Percentiles rank a stretch among this genome's conserved stretches.
These are phyloP conservation scores for Tetracladium maxilliforme DNA, from an alignment of 2,329 filamentous ascomycete species.

Conservation along the genomic window DNA sequence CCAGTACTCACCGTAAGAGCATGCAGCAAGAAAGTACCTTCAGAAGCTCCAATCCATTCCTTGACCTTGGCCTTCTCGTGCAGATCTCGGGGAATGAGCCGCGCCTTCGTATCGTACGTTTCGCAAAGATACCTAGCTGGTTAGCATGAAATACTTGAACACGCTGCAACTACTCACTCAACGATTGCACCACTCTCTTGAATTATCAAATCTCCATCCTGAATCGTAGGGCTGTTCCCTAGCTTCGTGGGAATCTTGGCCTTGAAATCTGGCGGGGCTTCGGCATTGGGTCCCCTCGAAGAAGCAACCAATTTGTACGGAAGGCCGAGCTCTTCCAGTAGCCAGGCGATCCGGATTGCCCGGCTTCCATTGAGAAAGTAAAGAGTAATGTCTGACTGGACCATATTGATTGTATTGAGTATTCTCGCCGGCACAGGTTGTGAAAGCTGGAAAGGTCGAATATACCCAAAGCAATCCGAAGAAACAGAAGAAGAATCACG, in stretches of 20 bases:
- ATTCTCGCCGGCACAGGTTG: too few relatives aligned
- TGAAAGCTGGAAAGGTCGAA: too few relatives aligned
- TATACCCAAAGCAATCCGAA: too few relatives aligned
- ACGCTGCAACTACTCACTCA: slow-evolving; percentile 19
- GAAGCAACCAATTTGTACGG: slow-evolving; percentile 23
- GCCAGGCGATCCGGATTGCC: slow-evolving; percentile 19
- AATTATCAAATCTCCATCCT: slow-evolving; percentile 22
- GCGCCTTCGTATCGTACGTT: slow-evolving; percentile 22
- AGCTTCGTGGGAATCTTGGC: slow-evolving; percentile 20
- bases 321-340: slow-evolving; percentile 25
- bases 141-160: too few relatives aligned
- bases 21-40: slow-evolving; percentile 29
- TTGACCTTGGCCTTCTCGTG: too few relatives aligned
- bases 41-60: slow-evolving; percentile 28
- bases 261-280: slow-evolving; percentile 25
- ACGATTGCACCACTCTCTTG: slow-evolving; percentile 29
- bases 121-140: slow-evolving; percentile 27
- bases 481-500: too few relatives aligned
- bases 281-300: slow-evolving; percentile 19
- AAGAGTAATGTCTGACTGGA: slow-evolving; percentile 19
- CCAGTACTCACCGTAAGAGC: too few relatives aligned
- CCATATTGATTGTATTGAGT: neutral
- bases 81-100: slow-evolving; percentile 19
- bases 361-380: slow-evolving; percentile 29
- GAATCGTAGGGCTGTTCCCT: slow-evolving; percentile 27